A percentile compares a stretch with the other conserved stretches of the same genome.
Conservation (phyloP, 345 rosid genomes). For the Lepidium africanum region DNA sequence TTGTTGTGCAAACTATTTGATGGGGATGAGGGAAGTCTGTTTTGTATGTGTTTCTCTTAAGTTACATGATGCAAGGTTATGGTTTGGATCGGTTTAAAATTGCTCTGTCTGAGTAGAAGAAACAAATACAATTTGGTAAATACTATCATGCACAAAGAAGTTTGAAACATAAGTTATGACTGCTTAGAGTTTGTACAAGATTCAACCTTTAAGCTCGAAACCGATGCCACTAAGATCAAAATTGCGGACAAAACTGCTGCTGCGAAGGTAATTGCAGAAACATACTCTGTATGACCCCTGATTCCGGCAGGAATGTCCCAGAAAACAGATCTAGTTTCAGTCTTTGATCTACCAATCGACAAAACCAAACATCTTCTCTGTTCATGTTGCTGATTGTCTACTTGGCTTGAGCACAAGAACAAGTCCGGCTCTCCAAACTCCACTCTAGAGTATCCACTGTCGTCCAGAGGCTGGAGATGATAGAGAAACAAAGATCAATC, state of each 20-base stretch:
- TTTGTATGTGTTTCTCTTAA: slow-evolving; percentile 5
- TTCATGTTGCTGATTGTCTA: slow-evolving; percentile 9
- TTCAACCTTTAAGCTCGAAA: slow-evolving; percentile 25
- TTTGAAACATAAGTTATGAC: background rate
- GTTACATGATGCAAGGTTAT: background rate
- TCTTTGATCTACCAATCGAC: slow-evolving; percentile 20
- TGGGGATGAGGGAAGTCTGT: slow-evolving; percentile 1
- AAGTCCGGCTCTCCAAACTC: slow-evolving; percentile 56
- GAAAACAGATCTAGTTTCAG: slow-evolving; percentile 16
- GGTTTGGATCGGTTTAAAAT: background rate
- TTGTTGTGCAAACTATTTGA: slow-evolving; percentile 25
- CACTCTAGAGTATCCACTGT: slow-evolving; percentile 56
- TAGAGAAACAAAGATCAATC: too few species aligned
- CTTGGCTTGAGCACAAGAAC: slow-evolving; percentile 36
- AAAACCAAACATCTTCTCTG: slow-evolving; percentile 34
- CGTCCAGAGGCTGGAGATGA: slow-evolving; percentile 19
- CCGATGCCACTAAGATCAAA: slow-evolving; percentile 35
- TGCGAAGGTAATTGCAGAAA: slow-evolving; percentile 47
- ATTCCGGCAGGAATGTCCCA: slow-evolving; percentile 69
- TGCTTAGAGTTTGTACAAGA: slow-evolving; percentile 5
- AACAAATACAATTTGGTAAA: background rate
- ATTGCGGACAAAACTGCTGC: slow-evolving; percentile 42
- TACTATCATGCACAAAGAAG: background rate
- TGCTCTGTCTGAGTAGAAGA: background rate
- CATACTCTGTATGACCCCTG: slow-evolving; percentile 39